Conservation (phyloP, 176 grass and related monocot genomes). For the Rhipidocladum racemiflorum region DNA sequence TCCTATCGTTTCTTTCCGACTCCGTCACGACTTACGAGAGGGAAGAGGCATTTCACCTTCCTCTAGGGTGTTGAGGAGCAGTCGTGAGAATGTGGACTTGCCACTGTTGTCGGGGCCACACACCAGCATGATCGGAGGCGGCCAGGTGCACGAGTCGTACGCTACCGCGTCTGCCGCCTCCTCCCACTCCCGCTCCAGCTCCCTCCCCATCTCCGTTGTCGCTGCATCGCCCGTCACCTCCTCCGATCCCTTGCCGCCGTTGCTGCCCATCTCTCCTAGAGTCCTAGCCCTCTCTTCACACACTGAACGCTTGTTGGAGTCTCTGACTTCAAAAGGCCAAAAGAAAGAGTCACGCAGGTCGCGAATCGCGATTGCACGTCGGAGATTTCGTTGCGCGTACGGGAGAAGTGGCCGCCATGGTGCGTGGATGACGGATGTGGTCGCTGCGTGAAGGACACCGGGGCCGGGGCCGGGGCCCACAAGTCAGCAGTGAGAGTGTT, state of each 20-base stretch:
- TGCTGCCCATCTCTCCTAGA: background rate
- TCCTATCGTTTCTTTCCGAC: background rate
- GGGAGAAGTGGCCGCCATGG: background rate
- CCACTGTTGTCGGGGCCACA: conserved; percentile 69
- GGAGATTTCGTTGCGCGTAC: background rate
- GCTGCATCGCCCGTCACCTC: background rate
- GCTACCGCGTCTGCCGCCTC: conserved; percentile 50
- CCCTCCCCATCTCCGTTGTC: background rate
- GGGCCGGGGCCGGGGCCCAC: no score
- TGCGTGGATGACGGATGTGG: background rate
- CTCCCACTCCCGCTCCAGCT: conserved; percentile 34
- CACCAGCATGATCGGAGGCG: conserved; percentile 57
- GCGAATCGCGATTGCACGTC: background rate
- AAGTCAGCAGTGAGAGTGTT: background rate
- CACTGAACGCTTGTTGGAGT: no score
- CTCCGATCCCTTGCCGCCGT: background rate
- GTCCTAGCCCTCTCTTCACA: no score
- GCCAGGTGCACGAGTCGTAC: conserved; percentile 64
- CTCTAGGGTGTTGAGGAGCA: conserved; percentile 72
- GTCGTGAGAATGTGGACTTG: conserved; percentile 65
- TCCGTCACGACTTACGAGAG: background rate
- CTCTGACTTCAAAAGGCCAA: no score
- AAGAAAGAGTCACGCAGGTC: background rate
- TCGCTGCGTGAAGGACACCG: no score
- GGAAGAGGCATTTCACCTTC: conserved; percentile 26